phyloP scores from a whole-genome alignment of 2,329 filamentous ascomycete genomes.

The Ceratocystiopsis sp. region DNA sequence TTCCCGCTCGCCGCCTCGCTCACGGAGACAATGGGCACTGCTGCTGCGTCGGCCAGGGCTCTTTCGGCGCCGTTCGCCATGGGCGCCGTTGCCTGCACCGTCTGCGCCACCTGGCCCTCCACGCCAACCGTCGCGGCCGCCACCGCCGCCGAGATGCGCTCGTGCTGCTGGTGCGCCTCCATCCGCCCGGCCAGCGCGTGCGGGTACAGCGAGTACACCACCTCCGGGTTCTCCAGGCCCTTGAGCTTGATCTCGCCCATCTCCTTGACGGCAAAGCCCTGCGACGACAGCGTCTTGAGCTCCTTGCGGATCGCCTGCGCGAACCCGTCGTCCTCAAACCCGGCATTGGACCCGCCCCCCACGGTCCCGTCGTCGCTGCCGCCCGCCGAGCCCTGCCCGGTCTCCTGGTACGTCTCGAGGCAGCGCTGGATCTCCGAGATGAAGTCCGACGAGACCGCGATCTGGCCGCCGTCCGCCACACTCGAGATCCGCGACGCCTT shows the following conservation, averaged over 20 bases:
- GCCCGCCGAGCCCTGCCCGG: slow-evolving; percentile 36
- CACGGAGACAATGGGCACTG: not conserved
- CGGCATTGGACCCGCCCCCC: slow-evolving; percentile 28
- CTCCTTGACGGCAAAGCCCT: slow-evolving; percentile 94
- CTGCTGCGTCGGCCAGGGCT: no score
- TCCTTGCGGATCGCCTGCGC: slow-evolving; percentile 72
- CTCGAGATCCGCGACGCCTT: slow-evolving; percentile 86
- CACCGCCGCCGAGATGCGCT: slow-evolving; percentile 16
- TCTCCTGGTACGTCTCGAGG: slow-evolving; percentile 75
- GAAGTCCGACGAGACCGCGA: slow-evolving; percentile 92
- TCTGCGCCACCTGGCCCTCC: not conserved
- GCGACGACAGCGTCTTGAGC: slow-evolving; percentile 67
- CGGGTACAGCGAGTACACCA: slow-evolving; percentile 89
- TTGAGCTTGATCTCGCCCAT: slow-evolving; percentile 86
- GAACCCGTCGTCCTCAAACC: slow-evolving; percentile 54
- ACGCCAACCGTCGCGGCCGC: slow-evolving; percentile 10
- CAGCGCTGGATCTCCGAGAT: slow-evolving; percentile 90
- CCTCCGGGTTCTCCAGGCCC: slow-evolving; percentile 91
- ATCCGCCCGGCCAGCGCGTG: slow-evolving; percentile 72
- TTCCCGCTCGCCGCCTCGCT: not conserved
- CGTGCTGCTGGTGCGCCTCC: slow-evolving; percentile 42
- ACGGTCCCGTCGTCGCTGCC: slow-evolving; percentile 29
- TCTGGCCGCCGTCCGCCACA: slow-evolving; percentile 90
- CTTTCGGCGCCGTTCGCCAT: not conserved
- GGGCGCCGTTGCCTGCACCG: no score